These are phyloP conservation scores for Dendrobium chrysotoxum DNA, from an alignment of 106 monocot genomes.

Conservation along the genomic window DNA sequence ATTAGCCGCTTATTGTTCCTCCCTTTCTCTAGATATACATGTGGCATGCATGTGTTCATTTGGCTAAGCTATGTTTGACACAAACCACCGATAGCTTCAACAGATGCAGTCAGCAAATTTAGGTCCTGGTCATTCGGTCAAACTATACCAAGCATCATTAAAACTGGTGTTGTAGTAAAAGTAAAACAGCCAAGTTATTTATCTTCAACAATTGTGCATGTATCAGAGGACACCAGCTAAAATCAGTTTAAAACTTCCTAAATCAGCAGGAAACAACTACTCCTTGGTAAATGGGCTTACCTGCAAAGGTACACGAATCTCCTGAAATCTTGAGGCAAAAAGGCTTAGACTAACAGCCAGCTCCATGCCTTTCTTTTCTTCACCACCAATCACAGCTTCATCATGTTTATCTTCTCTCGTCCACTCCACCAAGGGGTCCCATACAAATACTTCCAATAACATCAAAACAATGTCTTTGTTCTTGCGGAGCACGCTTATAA, in stretches of 20 bases:
- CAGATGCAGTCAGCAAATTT: background rate
- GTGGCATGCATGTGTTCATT: background rate
- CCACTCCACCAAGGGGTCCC: conserved; percentile 98
- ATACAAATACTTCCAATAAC: conserved; percentile 92
- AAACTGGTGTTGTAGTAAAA: background rate
- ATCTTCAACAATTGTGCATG: background rate
- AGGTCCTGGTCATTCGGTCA: background rate
- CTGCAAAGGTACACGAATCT: conserved; percentile 89
- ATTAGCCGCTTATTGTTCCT: background rate
- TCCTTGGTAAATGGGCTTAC: conserved; percentile 20
- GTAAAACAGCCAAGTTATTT: background rate
- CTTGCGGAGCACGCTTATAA: conserved; percentile 54
- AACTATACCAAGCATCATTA: background rate
- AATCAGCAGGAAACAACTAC: background rate
- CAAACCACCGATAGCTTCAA: background rate
- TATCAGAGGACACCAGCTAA: background rate
- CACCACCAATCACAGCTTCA: conserved; percentile 90
- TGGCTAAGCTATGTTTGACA: background rate
- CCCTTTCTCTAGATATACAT: too few species aligned
- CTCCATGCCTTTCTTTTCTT: conserved; percentile 99
- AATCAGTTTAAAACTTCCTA: background rate
- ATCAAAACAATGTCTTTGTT: conserved; percentile 93
- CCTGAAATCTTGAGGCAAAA: conserved; percentile 93
- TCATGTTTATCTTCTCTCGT: conserved; percentile 82
- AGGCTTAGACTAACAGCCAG: conserved; percentile 93